phyloP scores from a whole-genome alignment of 768 basidiomycete genomes.

The Sporobolomyces pararoseus region DNA sequence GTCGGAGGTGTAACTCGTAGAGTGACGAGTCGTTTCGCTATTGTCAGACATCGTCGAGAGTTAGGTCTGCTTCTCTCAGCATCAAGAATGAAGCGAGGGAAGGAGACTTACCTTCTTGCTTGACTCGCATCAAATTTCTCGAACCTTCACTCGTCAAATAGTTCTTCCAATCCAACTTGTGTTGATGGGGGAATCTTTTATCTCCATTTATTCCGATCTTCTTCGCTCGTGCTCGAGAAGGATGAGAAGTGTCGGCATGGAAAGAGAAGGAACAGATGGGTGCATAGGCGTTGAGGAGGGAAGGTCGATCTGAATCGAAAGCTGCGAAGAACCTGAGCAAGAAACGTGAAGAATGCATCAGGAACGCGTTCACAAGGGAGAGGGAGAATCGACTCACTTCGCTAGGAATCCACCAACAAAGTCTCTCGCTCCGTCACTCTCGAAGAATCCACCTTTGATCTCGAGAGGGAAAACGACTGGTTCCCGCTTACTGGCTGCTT shows the following conservation, averaged over 20 bases:
- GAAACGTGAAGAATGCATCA: not conserved
- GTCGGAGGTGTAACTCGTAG: constrained; percentile 69
- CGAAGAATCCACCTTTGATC: constrained; percentile 54
- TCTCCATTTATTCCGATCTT: constrained; percentile 53
- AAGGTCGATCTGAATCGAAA: constrained; percentile 71
- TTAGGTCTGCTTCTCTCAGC: no score
- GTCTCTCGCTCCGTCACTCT: constrained; percentile 62
- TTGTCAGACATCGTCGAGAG: constrained; percentile 36
- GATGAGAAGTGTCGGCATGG: constrained; percentile 77
- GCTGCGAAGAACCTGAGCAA: constrained; percentile 58
- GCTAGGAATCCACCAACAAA: constrained; percentile 73
- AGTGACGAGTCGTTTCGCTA: constrained; percentile 51
- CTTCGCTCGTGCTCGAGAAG: constrained; percentile 68
- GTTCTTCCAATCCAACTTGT: constrained; percentile 69
- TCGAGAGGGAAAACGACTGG: constrained; percentile 72
- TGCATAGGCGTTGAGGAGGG: constrained; percentile 70
- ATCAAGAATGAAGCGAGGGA: no score
- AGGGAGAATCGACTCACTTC: constrained; percentile 56
- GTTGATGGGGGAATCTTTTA: constrained; percentile 67
- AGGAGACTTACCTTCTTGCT: constrained; percentile 35
- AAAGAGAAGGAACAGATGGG: constrained; percentile 86
- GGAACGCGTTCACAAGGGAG: not conserved
- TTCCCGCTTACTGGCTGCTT: constrained; percentile 38
- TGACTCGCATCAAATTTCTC: constrained; percentile 60
- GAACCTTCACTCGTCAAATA: constrained; percentile 60